phyloP scores from a whole-genome alignment of 805 yeast genomes.

The Metahyphopichia silvanorum region DNA sequence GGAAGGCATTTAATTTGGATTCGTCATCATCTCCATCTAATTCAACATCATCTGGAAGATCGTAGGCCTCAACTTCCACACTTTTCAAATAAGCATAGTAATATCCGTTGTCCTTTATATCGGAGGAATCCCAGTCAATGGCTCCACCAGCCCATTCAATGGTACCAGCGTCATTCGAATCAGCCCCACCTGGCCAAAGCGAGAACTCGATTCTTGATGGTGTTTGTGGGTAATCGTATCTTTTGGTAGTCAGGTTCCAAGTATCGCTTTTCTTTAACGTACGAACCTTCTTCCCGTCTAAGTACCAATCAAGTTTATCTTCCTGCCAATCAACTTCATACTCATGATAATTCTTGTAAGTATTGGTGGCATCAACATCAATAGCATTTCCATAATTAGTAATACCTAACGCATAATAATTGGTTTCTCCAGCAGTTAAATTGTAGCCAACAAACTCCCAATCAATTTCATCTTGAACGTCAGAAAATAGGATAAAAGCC shows the following conservation, averaged over 20 bases:
- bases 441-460: constrained; percentile 81
- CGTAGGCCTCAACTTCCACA: constrained; percentile 66
- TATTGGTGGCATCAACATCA: constrained; percentile 42
- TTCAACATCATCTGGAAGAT: constrained; percentile 57
- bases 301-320: constrained; percentile 64
- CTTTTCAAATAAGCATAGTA: constrained; percentile 63
- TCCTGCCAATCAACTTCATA: constrained; percentile 82
- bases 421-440: constrained; percentile 65
- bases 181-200: constrained; percentile 74
- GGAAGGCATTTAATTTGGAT: constrained; percentile 49
- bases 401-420: constrained; percentile 75
- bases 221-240: constrained; percentile 65
- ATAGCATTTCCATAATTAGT: constrained; percentile 62
- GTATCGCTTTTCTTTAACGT: constrained; percentile 60
- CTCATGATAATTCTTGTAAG: constrained; percentile 68
- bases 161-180: constrained; percentile 56
- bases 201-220: constrained; percentile 73
- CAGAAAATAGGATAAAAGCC: constrained; percentile 77
- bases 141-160: constrained; percentile 86
- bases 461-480: constrained; percentile 89
- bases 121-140: constrained; percentile 78
- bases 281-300: constrained; percentile 69
- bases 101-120: constrained; percentile 76
- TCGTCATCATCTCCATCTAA: constrained; percentile 36
- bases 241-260: constrained; percentile 56